These are phyloP conservation scores for Saccharomycopsis sp. DNA, from an alignment of 805 yeast genomes.

Conservation along the genomic window DNA sequence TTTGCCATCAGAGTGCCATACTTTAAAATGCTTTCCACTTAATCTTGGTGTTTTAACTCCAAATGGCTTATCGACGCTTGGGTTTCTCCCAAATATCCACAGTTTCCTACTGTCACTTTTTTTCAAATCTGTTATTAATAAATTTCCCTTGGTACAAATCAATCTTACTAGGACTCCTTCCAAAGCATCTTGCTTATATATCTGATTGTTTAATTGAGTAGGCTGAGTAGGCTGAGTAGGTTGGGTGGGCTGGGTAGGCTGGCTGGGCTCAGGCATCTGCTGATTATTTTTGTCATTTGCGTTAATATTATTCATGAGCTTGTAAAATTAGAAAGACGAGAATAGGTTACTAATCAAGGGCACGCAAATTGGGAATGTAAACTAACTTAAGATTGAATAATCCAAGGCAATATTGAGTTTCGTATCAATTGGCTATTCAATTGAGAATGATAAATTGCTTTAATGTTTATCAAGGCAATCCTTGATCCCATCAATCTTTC, in stretches of 20 bases:
- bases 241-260: constrained; percentile 17
- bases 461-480: no score
- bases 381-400: no score
- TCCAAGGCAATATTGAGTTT: no score
- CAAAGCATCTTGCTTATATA: constrained; percentile 28
- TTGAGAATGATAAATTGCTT: no score
- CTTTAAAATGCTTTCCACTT: constrained; percentile 65
- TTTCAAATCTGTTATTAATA: constrained; percentile 39
- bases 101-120: constrained; percentile 30
- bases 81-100: constrained; percentile 76
- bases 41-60: constrained; percentile 55
- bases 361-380: no score
- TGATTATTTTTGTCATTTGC: no score
- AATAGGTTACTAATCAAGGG: no score
- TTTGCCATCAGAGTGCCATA: constrained; percentile 58
- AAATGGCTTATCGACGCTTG: constrained; percentile 55
- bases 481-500: no score
- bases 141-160: constrained; percentile 54
- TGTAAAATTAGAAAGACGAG: no score
- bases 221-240: constrained; percentile 36
- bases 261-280: no score
- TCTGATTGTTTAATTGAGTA: constrained; percentile 26
- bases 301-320: no score
- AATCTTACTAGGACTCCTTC: constrained; percentile 45
- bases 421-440: no score